Conservation (phyloP, 2,329 filamentous ascomycete genomes). For the Penicillium sp. region DNA sequence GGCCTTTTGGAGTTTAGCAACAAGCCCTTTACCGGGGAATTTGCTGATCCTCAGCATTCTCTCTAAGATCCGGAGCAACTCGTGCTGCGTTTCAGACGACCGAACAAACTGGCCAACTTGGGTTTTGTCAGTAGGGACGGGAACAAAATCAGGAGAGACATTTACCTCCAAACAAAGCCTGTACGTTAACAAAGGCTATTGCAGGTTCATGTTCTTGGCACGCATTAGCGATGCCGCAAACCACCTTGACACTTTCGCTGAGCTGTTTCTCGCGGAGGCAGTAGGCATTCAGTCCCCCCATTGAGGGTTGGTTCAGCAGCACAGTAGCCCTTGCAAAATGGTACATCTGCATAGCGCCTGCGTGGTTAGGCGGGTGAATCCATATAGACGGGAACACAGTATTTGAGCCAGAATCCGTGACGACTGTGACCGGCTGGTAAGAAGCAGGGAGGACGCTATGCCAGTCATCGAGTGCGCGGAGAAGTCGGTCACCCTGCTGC, state of each 20-base stretch:
- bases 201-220: conserved; percentile 21
- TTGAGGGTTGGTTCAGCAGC: conserved; percentile 52
- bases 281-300: conserved; percentile 51
- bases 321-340: conserved; percentile 54
- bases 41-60: conserved; percentile 19
- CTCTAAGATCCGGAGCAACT: conserved; percentile 12
- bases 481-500: conserved; percentile 45
- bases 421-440: conserved; percentile 42
- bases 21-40: conserved; percentile 13
- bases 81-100: conserved; percentile 10
- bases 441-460: conserved; percentile 40
- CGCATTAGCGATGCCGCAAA: conserved; percentile 13
- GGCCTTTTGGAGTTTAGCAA: conserved; percentile 9
- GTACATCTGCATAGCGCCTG: conserved; percentile 53
- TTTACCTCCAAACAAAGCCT: conserved; percentile 23
- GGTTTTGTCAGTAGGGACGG: background rate
- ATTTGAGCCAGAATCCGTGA: conserved; percentile 21
- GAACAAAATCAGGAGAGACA: background rate
- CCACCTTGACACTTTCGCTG: conserved; percentile 17
- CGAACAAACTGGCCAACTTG: conserved; percentile 19
- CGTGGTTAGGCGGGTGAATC: conserved; percentile 51
- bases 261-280: conserved; percentile 17
- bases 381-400: conserved; percentile 45
- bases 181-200: conserved; percentile 23
- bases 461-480: conserved; percentile 53